A percentile compares a stretch with the other conserved stretches of the same genome.
These are phyloP conservation scores for Gelatoporia subvermispora DNA, from an alignment of 768 basidiomycete genomes.

Conservation along the genomic window DNA sequence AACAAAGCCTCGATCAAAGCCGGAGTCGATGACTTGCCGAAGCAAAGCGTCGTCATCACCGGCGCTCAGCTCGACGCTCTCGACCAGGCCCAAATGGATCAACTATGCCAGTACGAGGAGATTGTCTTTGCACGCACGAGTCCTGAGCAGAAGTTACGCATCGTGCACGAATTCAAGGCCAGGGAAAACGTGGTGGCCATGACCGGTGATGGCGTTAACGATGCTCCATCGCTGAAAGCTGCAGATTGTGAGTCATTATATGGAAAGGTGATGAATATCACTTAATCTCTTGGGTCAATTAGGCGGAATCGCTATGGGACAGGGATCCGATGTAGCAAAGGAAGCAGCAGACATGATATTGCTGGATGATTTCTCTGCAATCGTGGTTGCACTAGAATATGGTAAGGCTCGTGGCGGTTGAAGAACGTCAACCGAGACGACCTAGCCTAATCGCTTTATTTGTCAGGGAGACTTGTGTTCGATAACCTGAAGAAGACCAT, in stretches of 20 bases:
- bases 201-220: slow-evolving; percentile 63
- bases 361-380: slow-evolving; percentile 59
- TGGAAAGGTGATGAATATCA: too few relatives aligned
- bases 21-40: slow-evolving; percentile 12
- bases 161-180: slow-evolving; percentile 52
- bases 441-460: slow-evolving; percentile 14
- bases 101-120: slow-evolving; percentile 31
- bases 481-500: slow-evolving; percentile 56
- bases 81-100: slow-evolving; percentile 10
- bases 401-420: slow-evolving; percentile 27
- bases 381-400: slow-evolving; percentile 56
- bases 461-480: slow-evolving; percentile 40
- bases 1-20: too few relatives aligned
- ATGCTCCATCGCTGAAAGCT: slow-evolving; percentile 50
- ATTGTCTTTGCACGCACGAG: slow-evolving; percentile 57
- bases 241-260: slow-evolving; percentile 32
- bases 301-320: slow-evolving; percentile 54
- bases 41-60: slow-evolving; percentile 38
- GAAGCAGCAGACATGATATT: slow-evolving; percentile 62
- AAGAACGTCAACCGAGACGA: background rate
- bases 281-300: too few relatives aligned
- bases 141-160: slow-evolving; percentile 58
- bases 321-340: slow-evolving; percentile 44
- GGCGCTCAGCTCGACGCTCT: slow-evolving; percentile 27
- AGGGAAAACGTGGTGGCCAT: slow-evolving; percentile 50